These are phyloP conservation scores for Penicillium polonicum DNA, from an alignment of 2,329 filamentous ascomycete genomes.

Conservation along the genomic window DNA sequence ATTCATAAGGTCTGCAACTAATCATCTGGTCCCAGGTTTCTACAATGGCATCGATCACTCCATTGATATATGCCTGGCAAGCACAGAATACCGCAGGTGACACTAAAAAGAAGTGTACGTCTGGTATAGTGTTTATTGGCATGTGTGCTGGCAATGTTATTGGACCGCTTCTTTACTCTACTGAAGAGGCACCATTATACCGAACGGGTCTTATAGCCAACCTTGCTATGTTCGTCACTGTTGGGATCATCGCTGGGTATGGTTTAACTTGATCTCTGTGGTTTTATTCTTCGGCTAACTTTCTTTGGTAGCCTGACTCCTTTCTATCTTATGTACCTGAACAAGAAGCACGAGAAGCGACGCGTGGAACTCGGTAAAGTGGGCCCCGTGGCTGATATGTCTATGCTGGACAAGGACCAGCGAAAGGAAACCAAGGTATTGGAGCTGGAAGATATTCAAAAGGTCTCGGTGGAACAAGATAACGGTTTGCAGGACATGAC, in stretches of 20 bases:
- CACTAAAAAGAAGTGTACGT: constrained; percentile 40
- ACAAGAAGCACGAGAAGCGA: constrained; percentile 32
- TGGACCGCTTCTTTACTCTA: constrained; percentile 37
- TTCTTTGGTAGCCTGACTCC: constrained; percentile 25
- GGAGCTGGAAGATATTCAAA: constrained; percentile 13
- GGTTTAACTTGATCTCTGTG: background rate
- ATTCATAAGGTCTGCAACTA: background rate
- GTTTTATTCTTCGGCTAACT: background rate
- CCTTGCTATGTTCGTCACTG: constrained; percentile 35
- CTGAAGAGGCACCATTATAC: constrained; percentile 36
- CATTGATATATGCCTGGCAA: constrained; percentile 39
- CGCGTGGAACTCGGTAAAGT: constrained; percentile 33
- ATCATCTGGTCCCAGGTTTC: constrained; percentile 19
- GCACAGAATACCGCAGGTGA: constrained; percentile 40
- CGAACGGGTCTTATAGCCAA: constrained; percentile 36
- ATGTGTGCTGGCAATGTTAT: constrained; percentile 42
- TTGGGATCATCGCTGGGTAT: constrained; percentile 29
- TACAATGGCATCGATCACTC: constrained; percentile 37
- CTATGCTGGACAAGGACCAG: constrained; percentile 32
- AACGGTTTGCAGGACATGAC: constrained; percentile 14
- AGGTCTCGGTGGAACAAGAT: constrained; percentile 4
- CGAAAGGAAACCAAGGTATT: constrained; percentile 7
- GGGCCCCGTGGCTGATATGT: constrained; percentile 31
- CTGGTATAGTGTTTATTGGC: constrained; percentile 36
- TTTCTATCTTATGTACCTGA: constrained; percentile 33